Percentiles rank a stretch among this genome's conserved stretches.
phyloP scores from a whole-genome alignment of 768 basidiomycete genomes.

The Mycena chlorophos region DNA sequence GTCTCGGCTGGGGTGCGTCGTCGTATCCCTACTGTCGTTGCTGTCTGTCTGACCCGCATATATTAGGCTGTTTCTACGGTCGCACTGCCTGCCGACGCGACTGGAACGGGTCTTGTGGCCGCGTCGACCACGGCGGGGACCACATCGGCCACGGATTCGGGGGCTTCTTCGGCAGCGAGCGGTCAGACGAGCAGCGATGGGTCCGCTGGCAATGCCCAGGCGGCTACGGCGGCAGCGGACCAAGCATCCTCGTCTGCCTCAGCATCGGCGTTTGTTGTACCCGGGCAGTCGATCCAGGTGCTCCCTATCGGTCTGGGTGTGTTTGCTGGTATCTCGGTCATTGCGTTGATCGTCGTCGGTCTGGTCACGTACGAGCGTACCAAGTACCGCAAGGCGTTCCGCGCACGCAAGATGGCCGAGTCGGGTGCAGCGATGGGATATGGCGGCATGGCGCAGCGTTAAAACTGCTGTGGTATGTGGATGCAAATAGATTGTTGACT shows the following conservation, averaged over 20 bases:
- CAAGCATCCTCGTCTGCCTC: constrained; percentile 37
- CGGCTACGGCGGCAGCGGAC: constrained; percentile 34
- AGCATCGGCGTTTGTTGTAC: constrained; percentile 55
- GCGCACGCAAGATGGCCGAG: constrained; percentile 72
- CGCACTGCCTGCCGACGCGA: constrained; percentile 10
- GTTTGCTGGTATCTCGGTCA: constrained; percentile 82
- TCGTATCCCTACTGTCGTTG: neutral
- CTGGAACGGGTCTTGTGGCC: constrained; percentile 20
- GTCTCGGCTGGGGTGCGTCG: constrained; percentile 24
- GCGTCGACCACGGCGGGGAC: no score
- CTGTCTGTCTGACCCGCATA: neutral
- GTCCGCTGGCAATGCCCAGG: constrained; percentile 6
- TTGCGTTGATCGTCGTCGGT: constrained; percentile 78
- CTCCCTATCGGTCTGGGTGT: constrained; percentile 82
- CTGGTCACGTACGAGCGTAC: constrained; percentile 87
- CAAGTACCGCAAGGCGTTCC: constrained; percentile 64
- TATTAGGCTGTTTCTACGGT: constrained; percentile 4
- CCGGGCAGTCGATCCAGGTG: constrained; percentile 72
- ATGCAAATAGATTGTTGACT: no score
- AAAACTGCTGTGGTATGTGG: constrained; percentile 15
- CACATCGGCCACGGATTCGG: no score
- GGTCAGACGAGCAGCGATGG: neutral
- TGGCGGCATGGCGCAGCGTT: constrained; percentile 47
- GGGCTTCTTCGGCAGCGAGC: constrained; percentile 4
- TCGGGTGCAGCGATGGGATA: constrained; percentile 58